Base-by-base conservation (phyloP, 73 alveolate species). In the Paramecium caudatum region DNA sequence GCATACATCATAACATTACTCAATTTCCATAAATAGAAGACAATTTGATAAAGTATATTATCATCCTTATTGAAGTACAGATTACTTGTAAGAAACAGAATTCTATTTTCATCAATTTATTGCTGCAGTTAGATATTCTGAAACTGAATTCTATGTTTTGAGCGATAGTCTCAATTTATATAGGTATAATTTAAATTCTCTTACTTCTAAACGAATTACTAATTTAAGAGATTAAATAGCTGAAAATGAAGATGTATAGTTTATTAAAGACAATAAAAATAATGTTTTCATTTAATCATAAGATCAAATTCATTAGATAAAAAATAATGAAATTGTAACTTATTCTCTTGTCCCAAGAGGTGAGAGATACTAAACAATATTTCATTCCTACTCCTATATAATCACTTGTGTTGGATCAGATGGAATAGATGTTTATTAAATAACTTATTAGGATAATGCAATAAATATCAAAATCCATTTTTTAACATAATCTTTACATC, bases 21-120 rank as follows among this genome's bases (percentile, higher is more conserved):
- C n/a, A n/a, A n/a, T n/a, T n/a, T n/a, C n/a, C n/a, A n/a, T n/a
- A n/a, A n/a, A 55, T 55, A 9, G 80, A 55, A 10, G 80, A 55
- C 45, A 55, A 55, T 27, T 13, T 55, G 13, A 55, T 55, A 37
- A 55, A 55, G 80, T 55, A 55, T 27, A 4, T 55, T 10, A 10
- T 55, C 12, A 27, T 55, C 9, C 8, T 12, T 27, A 55, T 55
- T 21, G 46, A 55, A 55, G 80, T 15, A 55, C 30, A 55, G 80
- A 55, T 55, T 55, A 27, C 3, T 27, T 55, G 80, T 37, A 55
- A 27, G 80, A 55, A 43, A 55, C 80, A 12, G 27, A 55, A 23
- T 55, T 55, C 80, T 55, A 55, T 55, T 55, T 55, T 23, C 80
- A 55, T 55, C 30, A 55, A 43, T 55, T 55, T 21, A 55, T 55